Base-by-base conservation (phyloP, 345 rosid genomes). In the Geranium brycei region DNA sequence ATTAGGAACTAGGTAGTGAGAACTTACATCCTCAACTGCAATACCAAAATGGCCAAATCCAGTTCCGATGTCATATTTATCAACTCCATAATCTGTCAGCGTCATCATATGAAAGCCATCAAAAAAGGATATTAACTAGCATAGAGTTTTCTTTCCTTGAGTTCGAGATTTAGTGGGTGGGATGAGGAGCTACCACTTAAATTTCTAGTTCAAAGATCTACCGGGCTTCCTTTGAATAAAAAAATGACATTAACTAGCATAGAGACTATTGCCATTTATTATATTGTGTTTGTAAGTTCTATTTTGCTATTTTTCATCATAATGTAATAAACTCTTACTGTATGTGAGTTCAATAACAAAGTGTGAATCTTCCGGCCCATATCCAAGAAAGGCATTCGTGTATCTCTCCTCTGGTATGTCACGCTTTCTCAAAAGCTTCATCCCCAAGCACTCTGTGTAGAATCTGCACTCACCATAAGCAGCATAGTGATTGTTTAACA, bases 361-460 rank as follows among this genome's bases (percentile, higher is more conserved):
- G 72, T 93, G 91, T 55, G 91, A 86, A 77, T 93, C 99, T 73
- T 93, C 97, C 2, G 97, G 95, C 23, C 99, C 99, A 75, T 88
- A 93, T 69, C 99, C 99, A 65, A 93, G 99, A 66, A 93, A 93
- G 16, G 97, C 99, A 79, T 93, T 93, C 0, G 88, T 86, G 68
- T 93, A 91, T 71, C 85, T 93, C 74, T 93, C 99, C 79, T 93
- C 99, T 0, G 99, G 97, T 74, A 93, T 88, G 73, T 93, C 99
- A 61, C 96, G 97, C 73, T 93, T 93, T 13, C 99, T 78, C 57
- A 93, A 75, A 66, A 93, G 82, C 88, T 93, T 93, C 99, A 93
- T 93, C 60, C 99, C 97, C 60, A 93, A 74, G 80, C 99, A 93
- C 70, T 91, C 97, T 1, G 92, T 93, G 72, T 91, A 91, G 71